These are phyloP conservation scores for Trichoderma sp. DNA, from an alignment of 2,329 filamentous ascomycete species.

Conservation along the genomic window DNA sequence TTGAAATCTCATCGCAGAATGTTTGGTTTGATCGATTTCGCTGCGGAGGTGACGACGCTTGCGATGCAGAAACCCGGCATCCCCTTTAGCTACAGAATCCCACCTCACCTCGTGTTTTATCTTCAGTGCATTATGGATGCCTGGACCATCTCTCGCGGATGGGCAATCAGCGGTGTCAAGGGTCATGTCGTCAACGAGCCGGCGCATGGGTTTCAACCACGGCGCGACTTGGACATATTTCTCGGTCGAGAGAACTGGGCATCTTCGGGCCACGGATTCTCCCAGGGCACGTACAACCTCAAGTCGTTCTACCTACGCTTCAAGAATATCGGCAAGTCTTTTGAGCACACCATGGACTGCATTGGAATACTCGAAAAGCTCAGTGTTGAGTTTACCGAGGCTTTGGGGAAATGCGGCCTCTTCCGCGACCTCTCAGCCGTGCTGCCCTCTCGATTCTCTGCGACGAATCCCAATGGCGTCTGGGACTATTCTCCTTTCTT, in stretches of 20 bases:
- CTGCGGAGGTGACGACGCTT: constrained; percentile 41
- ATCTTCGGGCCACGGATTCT: constrained; percentile 15
- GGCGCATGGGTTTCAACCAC: constrained; percentile 34
- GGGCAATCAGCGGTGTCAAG: constrained; percentile 33
- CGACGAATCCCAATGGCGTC: constrained; percentile 41
- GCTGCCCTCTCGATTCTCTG: constrained; percentile 41
- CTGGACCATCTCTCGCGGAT: constrained; percentile 42
- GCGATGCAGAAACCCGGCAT: constrained; percentile 43
- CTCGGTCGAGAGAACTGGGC: constrained; percentile 36
- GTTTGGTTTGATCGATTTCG: constrained; percentile 46
- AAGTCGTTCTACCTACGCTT: neutral
- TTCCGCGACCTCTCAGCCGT: constrained; percentile 25
- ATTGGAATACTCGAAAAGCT: constrained; percentile 15
- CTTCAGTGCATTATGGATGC: constrained; percentile 51
- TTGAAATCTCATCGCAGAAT: constrained; percentile 32
- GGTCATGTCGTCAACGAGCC: constrained; percentile 38
- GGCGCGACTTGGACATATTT: constrained; percentile 43
- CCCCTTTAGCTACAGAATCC: constrained; percentile 39
- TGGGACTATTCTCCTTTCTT: constrained; percentile 49
- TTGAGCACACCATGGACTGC: neutral
- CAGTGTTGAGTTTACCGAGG: constrained; percentile 20
- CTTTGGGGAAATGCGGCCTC: constrained; percentile 23
- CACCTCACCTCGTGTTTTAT: constrained; percentile 48
- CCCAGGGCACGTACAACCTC: neutral
- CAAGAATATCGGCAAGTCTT: neutral